Evolutionary conservation across 2,329 filamentous ascomycete genomes (phyloP).

Genomic region (Calonectria crousiana): DNA sequence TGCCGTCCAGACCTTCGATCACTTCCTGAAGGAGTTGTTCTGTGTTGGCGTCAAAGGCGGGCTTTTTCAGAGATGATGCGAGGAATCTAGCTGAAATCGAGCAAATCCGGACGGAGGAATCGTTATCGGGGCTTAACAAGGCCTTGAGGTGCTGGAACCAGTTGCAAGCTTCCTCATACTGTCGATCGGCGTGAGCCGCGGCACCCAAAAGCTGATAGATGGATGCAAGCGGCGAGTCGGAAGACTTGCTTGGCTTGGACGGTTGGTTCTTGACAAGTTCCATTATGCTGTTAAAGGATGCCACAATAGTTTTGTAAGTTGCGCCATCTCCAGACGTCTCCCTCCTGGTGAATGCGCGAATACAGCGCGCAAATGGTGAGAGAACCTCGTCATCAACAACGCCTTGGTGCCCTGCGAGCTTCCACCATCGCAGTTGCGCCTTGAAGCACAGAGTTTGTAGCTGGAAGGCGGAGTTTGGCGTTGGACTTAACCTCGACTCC

Average conservation of each 20-base stretch:
- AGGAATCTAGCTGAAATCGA: slow-evolving; percentile 68
- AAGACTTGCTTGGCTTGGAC: slow-evolving; percentile 50
- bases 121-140: slow-evolving; percentile 52
- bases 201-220: slow-evolving; percentile 68
- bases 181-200: slow-evolving; percentile 59
- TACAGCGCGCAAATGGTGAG: slow-evolving; percentile 73
- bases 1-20: slow-evolving; percentile 66
- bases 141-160: slow-evolving; percentile 65
- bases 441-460: slow-evolving; percentile 74
- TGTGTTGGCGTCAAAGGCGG: slow-evolving; percentile 51
- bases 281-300: slow-evolving; percentile 48
- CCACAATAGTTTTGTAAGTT: slow-evolving; percentile 51
- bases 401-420: slow-evolving; percentile 68
- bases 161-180: slow-evolving; percentile 63
- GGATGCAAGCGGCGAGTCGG: slow-evolving; percentile 57
- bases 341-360: slow-evolving; percentile 71
- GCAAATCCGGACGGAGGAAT: slow-evolving; percentile 63
- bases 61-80: slow-evolving; percentile 63
- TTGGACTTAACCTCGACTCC: slow-evolving; percentile 66
- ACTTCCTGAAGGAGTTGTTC: slow-evolving; percentile 61
- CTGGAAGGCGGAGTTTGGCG: slow-evolving; percentile 69
- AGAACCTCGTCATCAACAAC: slow-evolving; percentile 74
- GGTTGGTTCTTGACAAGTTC: slow-evolving; percentile 50
- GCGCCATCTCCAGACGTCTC: slow-evolving; percentile 52
- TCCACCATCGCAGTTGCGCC: slow-evolving; percentile 75